Evolutionary conservation across 805 yeast species (phyloP), one percentile per base, ranked within the genome.

Genomic region (Diddensiella santjacobensis): DNA sequence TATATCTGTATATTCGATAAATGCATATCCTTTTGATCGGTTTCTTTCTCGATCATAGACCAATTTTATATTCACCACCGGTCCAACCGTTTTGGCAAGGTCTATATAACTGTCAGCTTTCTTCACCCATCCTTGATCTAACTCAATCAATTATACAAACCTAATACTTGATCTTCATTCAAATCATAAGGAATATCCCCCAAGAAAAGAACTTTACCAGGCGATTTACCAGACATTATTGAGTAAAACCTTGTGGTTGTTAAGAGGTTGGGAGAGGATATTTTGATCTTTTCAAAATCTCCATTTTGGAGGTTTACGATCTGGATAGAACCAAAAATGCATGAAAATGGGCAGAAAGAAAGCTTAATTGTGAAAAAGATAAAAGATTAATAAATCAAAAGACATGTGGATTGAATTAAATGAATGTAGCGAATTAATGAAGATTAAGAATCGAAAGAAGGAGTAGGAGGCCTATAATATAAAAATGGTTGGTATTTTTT

Each of bases 141-240:
- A 26, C 31, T 8, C 31, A 26, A 26, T 8, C 13, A 26, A 8
- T 26, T 26, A 13, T 8, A 18, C 44, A 35, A 40, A 24, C 40
- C 47, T n/a, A 44, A 43, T 2, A 58, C 52, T 24, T 58, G 58
- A 2, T 54, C 48, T 42, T 56, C 58, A 8, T 47, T 42, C 36
- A 56, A 45, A 20, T 58, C 62, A 48, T 44, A 58, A n/a, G 62
- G 62, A 36, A 58, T 56, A 35, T 58, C 59, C n/a, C 62, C 61
- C 37, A 58, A 49, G 40, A 52, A 58, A 1, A 58, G 52, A 18
- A 49, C 46, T 29, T 55, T 41, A 6, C 55, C 42, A 1, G 60
- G 58, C 38, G 51, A 48, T 36, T 30, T 43, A 3, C 26, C 37
- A 15, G 53, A 47, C 50, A 50, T 47, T 30, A 22, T 13, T 17